Evolutionary conservation across 768 basidiomycete genomes (phyloP).

Genomic region (Lyophyllum shimeji): DNA sequence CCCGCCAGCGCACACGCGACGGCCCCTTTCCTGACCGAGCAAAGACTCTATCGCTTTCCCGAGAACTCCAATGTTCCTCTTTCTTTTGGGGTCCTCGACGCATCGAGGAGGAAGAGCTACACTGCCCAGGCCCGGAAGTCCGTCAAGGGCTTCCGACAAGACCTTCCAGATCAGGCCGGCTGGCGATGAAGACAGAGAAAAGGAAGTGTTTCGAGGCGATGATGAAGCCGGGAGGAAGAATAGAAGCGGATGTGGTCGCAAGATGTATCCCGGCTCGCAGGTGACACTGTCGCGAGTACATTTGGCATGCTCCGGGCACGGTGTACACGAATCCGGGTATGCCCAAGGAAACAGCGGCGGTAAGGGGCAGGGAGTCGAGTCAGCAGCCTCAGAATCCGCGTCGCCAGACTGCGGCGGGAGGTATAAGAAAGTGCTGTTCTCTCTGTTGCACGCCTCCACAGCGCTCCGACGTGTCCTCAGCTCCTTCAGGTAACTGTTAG

Average conservation of each 20-base stretch:
- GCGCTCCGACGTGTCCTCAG: slow-evolving; percentile 45
- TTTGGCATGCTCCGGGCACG: slow-evolving; percentile 68
- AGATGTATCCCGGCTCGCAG: slow-evolving; percentile 69
- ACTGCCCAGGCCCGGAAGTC: slow-evolving; percentile 75
- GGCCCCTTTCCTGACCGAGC: slow-evolving; percentile 63
- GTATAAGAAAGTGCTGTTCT: slow-evolving; percentile 50
- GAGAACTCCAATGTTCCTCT: slow-evolving; percentile 68
- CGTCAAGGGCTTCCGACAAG: slow-evolving; percentile 53
- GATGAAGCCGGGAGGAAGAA: slow-evolving; percentile 44
- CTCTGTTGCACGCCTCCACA: slow-evolving; percentile 54
- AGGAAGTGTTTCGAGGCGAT: slow-evolving; percentile 31
- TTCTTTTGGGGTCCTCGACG: slow-evolving; percentile 74
- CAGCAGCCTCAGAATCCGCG: slow-evolving; percentile 16
- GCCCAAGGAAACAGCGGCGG: slow-evolving; percentile 54
- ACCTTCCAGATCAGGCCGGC: slow-evolving; percentile 44
- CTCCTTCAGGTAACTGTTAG: slow-evolving; percentile 55
- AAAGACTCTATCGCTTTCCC: slow-evolving; percentile 70
- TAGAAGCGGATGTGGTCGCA: slow-evolving; percentile 61
- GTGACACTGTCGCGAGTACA: slow-evolving; percentile 57
- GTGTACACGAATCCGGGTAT: slow-evolving; percentile 64
- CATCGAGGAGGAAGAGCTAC: slow-evolving; percentile 77
- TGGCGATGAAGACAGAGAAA: slow-evolving; percentile 41
- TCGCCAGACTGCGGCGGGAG: slow-evolving; percentile 9
- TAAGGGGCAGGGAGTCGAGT: slow-evolving; percentile 49
- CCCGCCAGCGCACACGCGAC: slow-evolving; percentile 61